Percentiles rank a stretch among this genome's conserved stretches.
phyloP scores from a whole-genome alignment of 2,329 filamentous ascomycete species.

The Neophaeococcomyces mojaviensis region DNA sequence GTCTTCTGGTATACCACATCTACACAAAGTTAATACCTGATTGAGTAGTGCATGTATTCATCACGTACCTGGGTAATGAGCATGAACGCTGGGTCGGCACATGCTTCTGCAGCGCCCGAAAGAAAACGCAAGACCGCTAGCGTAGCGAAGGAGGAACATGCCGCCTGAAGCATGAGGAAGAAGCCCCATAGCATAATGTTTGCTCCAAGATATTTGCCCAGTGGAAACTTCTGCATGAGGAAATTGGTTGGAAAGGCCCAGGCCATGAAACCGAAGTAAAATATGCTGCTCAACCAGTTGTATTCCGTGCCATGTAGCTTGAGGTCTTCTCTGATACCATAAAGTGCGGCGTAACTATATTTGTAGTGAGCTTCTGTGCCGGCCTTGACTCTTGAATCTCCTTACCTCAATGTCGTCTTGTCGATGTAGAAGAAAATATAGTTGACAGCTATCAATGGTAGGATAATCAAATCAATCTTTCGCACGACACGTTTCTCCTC shows the following conservation, averaged over 20 bases:
- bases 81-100: constrained; percentile 54
- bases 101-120: constrained; percentile 51
- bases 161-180: constrained; percentile 47
- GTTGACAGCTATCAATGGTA: constrained; percentile 49
- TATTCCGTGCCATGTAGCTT: constrained; percentile 37
- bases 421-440: constrained; percentile 48
- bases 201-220: constrained; percentile 47
- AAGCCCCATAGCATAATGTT: constrained; percentile 49
- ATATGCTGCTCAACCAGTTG: constrained; percentile 42
- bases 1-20: constrained; percentile 52
- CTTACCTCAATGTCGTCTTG: constrained; percentile 23
- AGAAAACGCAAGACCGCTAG: constrained; percentile 52
- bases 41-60: constrained; percentile 33
- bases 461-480: constrained; percentile 53
- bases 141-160: constrained; percentile 47
- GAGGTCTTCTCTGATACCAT: constrained; percentile 54
- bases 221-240: constrained; percentile 25
- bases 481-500: constrained; percentile 43
- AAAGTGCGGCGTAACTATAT: constrained; percentile 58
- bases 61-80: constrained; percentile 45
- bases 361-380: too few species aligned
- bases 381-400: too few species aligned
- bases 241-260: constrained; percentile 25
- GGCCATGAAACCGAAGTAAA: constrained; percentile 38
- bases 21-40: too few species aligned